phyloP scores from a whole-genome alignment of 129 eudicot species.

The Ambrosia artemisiifolia region DNA sequence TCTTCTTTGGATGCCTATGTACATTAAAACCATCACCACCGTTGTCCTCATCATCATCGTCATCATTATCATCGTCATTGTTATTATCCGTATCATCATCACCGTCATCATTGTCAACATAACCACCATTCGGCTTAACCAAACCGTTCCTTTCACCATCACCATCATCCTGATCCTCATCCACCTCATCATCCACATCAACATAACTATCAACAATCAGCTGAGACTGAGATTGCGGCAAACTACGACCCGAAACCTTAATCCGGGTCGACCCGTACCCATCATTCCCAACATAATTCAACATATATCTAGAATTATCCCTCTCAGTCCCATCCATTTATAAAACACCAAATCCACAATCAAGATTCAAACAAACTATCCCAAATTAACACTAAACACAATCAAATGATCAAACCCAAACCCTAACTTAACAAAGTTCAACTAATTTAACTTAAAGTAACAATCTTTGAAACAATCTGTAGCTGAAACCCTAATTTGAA shows the following conservation, averaged over 20 bases:
- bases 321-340: constrained; percentile 59
- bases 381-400: background rate
- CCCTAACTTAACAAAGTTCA: background rate
- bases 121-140: background rate
- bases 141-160: constrained; percentile 5
- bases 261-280: constrained; percentile 36
- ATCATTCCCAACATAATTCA: constrained; percentile 26
- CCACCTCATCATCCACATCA: constrained; percentile 30
- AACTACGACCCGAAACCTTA: constrained; percentile 30
- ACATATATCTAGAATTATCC: constrained; percentile 30
- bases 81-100: background rate
- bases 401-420: constrained; percentile 10
- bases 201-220: constrained; percentile 23
- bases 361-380: constrained; percentile 5
- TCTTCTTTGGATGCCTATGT: constrained; percentile 60
- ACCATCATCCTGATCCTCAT: constrained; percentile 38
- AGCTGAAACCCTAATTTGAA: background rate
- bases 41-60: constrained; percentile 32
- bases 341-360: background rate
- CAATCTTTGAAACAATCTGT: background rate
- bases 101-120: background rate
- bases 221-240: constrained; percentile 23
- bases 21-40: constrained; percentile 29
- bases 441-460: background rate
- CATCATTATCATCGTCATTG: constrained; percentile 11